These are phyloP conservation scores for Tephrocybe sp. DNA, from an alignment of 768 basidiomycete species.

Conservation along the genomic window DNA sequence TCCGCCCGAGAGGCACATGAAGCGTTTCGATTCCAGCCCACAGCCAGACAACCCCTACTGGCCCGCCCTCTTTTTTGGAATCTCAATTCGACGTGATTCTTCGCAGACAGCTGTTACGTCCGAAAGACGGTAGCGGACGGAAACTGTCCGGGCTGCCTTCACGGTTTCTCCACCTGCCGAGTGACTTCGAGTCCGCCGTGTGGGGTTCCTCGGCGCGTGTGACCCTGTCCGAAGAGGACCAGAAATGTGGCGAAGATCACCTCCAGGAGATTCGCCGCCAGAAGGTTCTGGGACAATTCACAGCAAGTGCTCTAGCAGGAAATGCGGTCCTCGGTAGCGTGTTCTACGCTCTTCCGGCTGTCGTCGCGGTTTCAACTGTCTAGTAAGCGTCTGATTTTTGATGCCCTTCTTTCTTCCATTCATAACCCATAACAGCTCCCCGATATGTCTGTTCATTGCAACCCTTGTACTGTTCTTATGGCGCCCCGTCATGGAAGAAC, in stretches of 20 bases:
- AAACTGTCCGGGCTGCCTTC: slow-evolving; percentile 48
- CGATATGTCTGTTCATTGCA: slow-evolving; percentile 65
- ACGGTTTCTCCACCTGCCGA: slow-evolving; percentile 59
- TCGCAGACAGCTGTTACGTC: slow-evolving; percentile 55
- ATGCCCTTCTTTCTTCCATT: too few relatives aligned
- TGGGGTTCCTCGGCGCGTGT: slow-evolving; percentile 59
- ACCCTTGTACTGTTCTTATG: slow-evolving; percentile 64
- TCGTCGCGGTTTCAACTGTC: slow-evolving; percentile 59
- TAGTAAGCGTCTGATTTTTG: slow-evolving; percentile 50
- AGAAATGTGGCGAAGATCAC: slow-evolving; percentile 29
- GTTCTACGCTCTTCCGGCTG: slow-evolving; percentile 69
- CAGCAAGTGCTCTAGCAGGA: slow-evolving; percentile 65
- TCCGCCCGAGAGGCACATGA: too few relatives aligned
- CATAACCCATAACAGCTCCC: slow-evolving; percentile 50
- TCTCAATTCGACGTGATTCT: slow-evolving; percentile 57
- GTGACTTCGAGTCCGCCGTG: slow-evolving; percentile 71
- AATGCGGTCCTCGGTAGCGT: slow-evolving; percentile 69
- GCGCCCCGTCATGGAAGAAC: slow-evolving; percentile 74
- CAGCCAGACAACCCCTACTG: too few relatives aligned
- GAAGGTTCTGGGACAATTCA: slow-evolving; percentile 57
- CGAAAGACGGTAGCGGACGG: slow-evolving; percentile 42
- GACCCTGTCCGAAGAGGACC: slow-evolving; percentile 45
- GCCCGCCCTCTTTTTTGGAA: slow-evolving; percentile 40
- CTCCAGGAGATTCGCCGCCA: slow-evolving; percentile 30
- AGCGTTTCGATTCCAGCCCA: too few relatives aligned